A percentile compares a stretch with the other conserved stretches of the same genome.
Conservation (phyloP, 1,139 yeast species). For the Geotrichum australiense region DNA sequence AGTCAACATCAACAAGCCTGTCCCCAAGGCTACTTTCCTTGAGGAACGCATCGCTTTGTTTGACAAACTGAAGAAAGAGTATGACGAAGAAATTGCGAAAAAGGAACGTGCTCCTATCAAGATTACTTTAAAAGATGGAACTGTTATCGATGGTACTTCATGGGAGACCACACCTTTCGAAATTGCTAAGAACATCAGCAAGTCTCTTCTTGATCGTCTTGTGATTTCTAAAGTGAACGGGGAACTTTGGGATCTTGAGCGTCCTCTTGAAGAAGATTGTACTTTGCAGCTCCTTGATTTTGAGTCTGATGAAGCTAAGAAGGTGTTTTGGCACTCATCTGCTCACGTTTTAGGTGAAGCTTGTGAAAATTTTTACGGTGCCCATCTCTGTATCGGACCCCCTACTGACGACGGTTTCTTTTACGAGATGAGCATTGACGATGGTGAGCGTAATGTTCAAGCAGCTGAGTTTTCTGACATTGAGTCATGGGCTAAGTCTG, state of each 20-base stretch:
- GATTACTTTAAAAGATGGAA: slow-evolving; percentile 83
- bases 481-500: slow-evolving; percentile 84
- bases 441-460: slow-evolving; percentile 68
- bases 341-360: slow-evolving; percentile 99
- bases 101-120: slow-evolving; percentile 58
- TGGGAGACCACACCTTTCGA: slow-evolving; percentile 90
- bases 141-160: slow-evolving; percentile 66
- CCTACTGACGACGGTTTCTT: slow-evolving; percentile 98
- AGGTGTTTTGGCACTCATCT: slow-evolving; percentile 97
- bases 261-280: slow-evolving; percentile 78
- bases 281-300: slow-evolving; percentile 72
- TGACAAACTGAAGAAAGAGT: slow-evolving; percentile 70
- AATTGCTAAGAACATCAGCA: slow-evolving; percentile 78
- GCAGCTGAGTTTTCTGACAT: slow-evolving; percentile 78
- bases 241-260: slow-evolving; percentile 87
- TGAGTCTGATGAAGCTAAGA: slow-evolving; percentile 80
- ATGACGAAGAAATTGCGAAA: slow-evolving; percentile 63
- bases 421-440: slow-evolving; percentile 88
- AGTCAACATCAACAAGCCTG: slow-evolving; percentile 17
- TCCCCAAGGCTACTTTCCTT: slow-evolving; percentile 75
- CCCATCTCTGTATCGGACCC: slow-evolving; percentile 89
- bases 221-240: slow-evolving; percentile 91
- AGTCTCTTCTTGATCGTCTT: slow-evolving; percentile 80
- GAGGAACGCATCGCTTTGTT: slow-evolving; percentile 73
- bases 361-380: slow-evolving; percentile 92